A percentile compares a stretch with the other conserved stretches of the same genome.
phyloP scores from a whole-genome alignment of 495 filamentous ascomycete species.

The Chaetomium fimeti region DNA sequence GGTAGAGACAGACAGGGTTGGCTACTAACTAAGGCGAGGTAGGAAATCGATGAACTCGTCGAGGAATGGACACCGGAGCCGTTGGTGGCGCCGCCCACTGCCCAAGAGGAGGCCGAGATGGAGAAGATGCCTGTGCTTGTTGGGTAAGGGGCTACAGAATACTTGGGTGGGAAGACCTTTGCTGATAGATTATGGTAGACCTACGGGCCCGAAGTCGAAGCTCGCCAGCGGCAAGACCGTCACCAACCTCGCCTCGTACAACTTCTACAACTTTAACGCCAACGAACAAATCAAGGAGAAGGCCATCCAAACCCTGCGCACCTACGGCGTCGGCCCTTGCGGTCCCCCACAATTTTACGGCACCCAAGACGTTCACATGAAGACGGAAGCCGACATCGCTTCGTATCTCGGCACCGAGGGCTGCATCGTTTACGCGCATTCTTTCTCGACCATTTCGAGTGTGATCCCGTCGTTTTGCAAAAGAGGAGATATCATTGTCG shows the following conservation, averaged over 20 bases:
- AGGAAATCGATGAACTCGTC: conserved; percentile 95
- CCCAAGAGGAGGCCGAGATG: conserved; percentile 74
- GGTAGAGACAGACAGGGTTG: conserved; percentile 7
- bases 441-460: conserved; percentile 89
- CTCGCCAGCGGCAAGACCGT: conserved; percentile 86
- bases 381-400: conserved; percentile 91
- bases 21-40: conserved; percentile 6
- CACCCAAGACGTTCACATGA: conserved; percentile 97
- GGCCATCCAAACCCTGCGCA: conserved; percentile 87
- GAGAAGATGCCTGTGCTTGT: conserved; percentile 85
- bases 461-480: conserved; percentile 97
- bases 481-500: conserved; percentile 95
- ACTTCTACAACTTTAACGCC: conserved; percentile 93
- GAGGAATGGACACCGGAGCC: conserved; percentile 97
- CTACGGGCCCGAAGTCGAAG: conserved; percentile 86
- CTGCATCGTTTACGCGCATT: conserved; percentile 92
- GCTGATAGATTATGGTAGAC: conserved; percentile 53
- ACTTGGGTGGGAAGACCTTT: background rate
- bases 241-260: conserved; percentile 87
- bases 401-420: conserved; percentile 78
- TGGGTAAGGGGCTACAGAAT: conserved; percentile 55
- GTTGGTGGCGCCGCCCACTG: conserved; percentile 68
- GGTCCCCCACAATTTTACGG: conserved; percentile 97
- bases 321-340: conserved; percentile 94
- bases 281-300: conserved; percentile 92